Evolutionary conservation across 371 early-diverging fungal species (phyloP).

Genomic region (Mucor circinelloides): DNA sequence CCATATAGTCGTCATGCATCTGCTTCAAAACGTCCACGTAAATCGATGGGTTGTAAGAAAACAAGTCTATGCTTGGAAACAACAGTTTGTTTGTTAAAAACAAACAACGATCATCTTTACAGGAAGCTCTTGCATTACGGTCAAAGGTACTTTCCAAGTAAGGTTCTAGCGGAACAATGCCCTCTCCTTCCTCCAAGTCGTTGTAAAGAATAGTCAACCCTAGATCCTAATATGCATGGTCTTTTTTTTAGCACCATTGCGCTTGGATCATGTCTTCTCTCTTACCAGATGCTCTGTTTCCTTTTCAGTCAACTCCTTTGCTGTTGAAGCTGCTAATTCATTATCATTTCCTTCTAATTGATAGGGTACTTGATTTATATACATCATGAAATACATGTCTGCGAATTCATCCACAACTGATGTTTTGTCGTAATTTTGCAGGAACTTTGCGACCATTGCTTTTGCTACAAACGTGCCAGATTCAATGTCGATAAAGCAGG

Average conservation of each 20-base stretch:
- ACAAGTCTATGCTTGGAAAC: slow-evolving; percentile 52
- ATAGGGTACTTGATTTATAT: slow-evolving; percentile 63
- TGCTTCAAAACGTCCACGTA: slow-evolving; percentile 44
- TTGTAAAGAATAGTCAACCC: slow-evolving; percentile 41
- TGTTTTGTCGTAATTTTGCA: slow-evolving; percentile 53
- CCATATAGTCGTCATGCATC: slow-evolving; percentile 52
- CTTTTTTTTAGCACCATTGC: too few relatives aligned
- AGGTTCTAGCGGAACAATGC: slow-evolving; percentile 4
- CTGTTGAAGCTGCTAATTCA: not conserved
- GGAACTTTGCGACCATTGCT: slow-evolving; percentile 52
- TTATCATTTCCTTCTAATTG: slow-evolving; percentile 44
- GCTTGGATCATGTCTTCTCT: slow-evolving; percentile 7
- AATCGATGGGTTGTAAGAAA: slow-evolving; percentile 54
- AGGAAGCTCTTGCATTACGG: slow-evolving; percentile 41
- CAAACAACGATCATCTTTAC: slow-evolving; percentile 60
- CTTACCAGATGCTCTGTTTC: slow-evolving; percentile 23
- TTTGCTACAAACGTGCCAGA: slow-evolving; percentile 60
- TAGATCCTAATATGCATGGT: slow-evolving; percentile 8
- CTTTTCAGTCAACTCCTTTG: not conserved
- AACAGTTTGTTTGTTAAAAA: slow-evolving; percentile 58
- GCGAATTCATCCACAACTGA: slow-evolving; percentile 53
- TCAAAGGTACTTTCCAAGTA: slow-evolving; percentile 8
- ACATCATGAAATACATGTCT: slow-evolving; percentile 64
- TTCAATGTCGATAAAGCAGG: slow-evolving; percentile 58
- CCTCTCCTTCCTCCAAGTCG: slow-evolving; percentile 21